phyloP scores from a whole-genome alignment of 257 asterid species.

The Solanum peruvianum region DNA sequence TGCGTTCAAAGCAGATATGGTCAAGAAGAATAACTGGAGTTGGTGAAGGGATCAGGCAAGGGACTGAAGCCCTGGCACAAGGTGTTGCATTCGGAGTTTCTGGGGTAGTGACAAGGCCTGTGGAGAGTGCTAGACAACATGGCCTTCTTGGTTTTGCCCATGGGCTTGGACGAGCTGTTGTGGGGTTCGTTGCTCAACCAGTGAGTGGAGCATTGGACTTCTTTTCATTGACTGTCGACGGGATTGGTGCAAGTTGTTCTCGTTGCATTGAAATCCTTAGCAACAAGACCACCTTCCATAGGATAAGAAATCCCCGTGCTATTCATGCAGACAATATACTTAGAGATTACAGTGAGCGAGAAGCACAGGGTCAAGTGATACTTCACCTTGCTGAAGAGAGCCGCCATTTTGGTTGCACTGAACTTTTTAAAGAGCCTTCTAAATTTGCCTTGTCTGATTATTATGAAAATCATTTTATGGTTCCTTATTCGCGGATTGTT shows the following conservation, averaged over 20 bases:
- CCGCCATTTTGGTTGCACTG: conserved; percentile 90
- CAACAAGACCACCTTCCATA: conserved; percentile 53
- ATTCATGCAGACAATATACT: conserved; percentile 72
- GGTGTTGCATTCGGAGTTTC: conserved; percentile 96
- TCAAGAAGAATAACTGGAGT: conserved; percentile 97
- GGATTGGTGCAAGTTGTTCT: conserved; percentile 97
- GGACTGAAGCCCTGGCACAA: conserved; percentile 98
- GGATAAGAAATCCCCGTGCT: conserved; percentile 88
- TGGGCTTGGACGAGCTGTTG: conserved; percentile 90
- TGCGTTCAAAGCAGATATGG: conserved; percentile 96
- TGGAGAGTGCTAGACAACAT: conserved; percentile 89
- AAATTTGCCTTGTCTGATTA: conserved; percentile 91
- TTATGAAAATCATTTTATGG: conserved; percentile 72
- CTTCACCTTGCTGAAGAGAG: conserved; percentile 95
- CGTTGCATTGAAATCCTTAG: conserved; percentile 84
- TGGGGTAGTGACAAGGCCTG: conserved; percentile 89
- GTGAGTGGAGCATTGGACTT: conserved; percentile 96
- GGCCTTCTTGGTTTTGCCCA: conserved; percentile 98
- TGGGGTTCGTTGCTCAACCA: conserved; percentile 90
- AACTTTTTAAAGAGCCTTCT: conserved; percentile 96
- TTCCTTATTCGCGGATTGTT: conserved; percentile 80
- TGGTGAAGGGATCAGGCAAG: conserved; percentile 95
- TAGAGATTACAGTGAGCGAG: conserved; percentile 75
- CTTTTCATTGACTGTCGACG: conserved; percentile 91
- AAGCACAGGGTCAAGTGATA: conserved; percentile 93